Base-by-base conservation (phyloP, 2,329 filamentous ascomycete species). In the Nemania abortiva region DNA sequence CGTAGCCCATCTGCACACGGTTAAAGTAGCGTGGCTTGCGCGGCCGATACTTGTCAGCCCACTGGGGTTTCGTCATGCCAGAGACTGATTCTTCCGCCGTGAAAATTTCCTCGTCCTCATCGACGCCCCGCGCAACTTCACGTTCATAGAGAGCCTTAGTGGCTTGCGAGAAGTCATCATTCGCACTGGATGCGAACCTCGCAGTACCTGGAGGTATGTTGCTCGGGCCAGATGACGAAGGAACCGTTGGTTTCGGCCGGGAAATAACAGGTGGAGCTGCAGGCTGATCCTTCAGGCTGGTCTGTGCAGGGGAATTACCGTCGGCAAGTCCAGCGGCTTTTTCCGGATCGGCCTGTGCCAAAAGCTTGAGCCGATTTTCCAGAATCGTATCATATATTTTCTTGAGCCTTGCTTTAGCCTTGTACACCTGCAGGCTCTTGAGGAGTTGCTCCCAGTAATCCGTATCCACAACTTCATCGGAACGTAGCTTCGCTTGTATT, bases 401-500 rank as follows among this genome's bases (percentile, higher is more conserved):
- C 73, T 90, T 90, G 62, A 99, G 82, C 79, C 91, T 94, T 1
- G 94, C 94, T 79, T 93, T 94, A 39, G 96, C 94, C 82, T 98
- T 98, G 90, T 93, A 98, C 0, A 97, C 90, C 6, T 92, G 85
- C 71, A 99, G 84, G 77, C 91, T 97, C 73, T 91, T 90, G 70
- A 99, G 85, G 18, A 99, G 85, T 78, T 97, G 93, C 78, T 97
- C 94, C 96, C 96, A 99, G 80, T 98, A 99, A 81, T 99, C 96
- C 2, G 92, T 94, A 80, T 99, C 96, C 73, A 99, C 95, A 47
- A 93, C 91, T 77, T 98, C 95, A 77, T 97, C 91, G 7, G 94
- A 97, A 61, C 90, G 87, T 56, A 99, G 84, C 83, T 99, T 99
- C 18, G 86, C 85, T 78, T 90, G 90, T 79, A 99, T 96, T 82